Evolutionary conservation across 257 asterid genomes (phyloP).

Genomic region (Salvia hispanica): DNA sequence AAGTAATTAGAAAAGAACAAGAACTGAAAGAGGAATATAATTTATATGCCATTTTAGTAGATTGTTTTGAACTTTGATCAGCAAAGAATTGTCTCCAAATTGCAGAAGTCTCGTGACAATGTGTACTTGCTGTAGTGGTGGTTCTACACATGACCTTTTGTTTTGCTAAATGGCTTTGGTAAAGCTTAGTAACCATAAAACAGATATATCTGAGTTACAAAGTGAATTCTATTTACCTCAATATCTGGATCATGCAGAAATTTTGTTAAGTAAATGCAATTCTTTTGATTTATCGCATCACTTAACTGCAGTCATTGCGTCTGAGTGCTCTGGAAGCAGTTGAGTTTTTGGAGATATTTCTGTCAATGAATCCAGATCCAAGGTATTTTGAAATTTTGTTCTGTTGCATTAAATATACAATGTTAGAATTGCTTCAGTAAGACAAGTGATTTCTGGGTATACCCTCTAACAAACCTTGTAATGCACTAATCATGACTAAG

Average conservation of each 20-base stretch:
- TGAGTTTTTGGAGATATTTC: constrained; percentile 72
- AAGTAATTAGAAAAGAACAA: background rate
- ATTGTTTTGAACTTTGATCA: constrained; percentile 1
- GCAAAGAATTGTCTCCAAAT: constrained; percentile 4
- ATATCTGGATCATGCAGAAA: constrained; percentile 12
- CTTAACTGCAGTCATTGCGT: constrained; percentile 58
- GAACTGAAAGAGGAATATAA: background rate
- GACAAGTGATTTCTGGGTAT: constrained; percentile 21
- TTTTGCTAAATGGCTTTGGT: constrained; percentile 5
- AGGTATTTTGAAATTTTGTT: constrained; percentile 47
- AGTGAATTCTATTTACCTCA: constrained; percentile 13
- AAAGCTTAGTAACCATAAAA: background rate
- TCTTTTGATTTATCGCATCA: background rate
- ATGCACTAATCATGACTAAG: background rate
- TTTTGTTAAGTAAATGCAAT: background rate
- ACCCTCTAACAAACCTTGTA: background rate
- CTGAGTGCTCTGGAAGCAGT: constrained; percentile 82
- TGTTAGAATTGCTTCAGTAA: background rate
- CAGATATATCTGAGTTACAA: constrained; percentile 6
- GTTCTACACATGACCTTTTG: background rate
- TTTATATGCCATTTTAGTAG: constrained; percentile 12
- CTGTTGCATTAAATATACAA: constrained; percentile 13
- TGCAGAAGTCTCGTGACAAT: constrained; percentile 14
- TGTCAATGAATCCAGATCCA: constrained; percentile 83
- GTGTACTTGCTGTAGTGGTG: background rate